Percentiles rank a stretch among this genome's conserved stretches.
Evolutionary conservation across 2,329 filamentous ascomycete genomes (phyloP).

Genomic region (Aspergillus intermedius): DNA sequence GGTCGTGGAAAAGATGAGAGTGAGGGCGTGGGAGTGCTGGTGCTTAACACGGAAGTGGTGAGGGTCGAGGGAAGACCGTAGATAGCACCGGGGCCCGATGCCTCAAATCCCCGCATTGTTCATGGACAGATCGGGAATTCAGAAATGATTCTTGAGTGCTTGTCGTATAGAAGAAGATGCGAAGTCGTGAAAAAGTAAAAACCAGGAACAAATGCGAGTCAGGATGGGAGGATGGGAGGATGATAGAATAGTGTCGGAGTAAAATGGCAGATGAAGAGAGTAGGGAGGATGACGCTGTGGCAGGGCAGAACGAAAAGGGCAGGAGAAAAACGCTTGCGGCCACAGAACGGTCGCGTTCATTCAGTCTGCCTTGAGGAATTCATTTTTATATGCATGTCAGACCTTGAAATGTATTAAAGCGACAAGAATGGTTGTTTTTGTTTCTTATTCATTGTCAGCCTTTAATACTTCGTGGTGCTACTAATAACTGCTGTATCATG

Average conservation of each 20-base stretch:
- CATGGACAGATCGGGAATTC: conserved; percentile 20
- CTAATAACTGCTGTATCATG: neutral
- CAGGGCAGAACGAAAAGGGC: conserved; percentile 6
- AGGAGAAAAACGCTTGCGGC: conserved; percentile 23
- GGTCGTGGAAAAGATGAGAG: conserved; percentile 12
- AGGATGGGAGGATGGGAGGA: conserved; percentile 1
- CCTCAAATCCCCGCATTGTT: conserved; percentile 36
- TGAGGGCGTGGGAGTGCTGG: conserved; percentile 20
- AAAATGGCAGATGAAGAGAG: conserved; percentile 10
- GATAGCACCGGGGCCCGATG: conserved; percentile 32
- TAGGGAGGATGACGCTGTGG: conserved; percentile 1
- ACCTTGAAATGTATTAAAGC: neutral
- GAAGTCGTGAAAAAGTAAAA: conserved; percentile 1
- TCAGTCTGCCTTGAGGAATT: neutral
- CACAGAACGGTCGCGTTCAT: neutral
- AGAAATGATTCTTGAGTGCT: neutral
- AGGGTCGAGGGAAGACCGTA: conserved; percentile 30
- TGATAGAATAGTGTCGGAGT: conserved; percentile 1
- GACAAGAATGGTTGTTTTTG: too few relatives aligned
- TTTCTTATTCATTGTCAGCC: too few relatives aligned
- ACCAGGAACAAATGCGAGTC: neutral
- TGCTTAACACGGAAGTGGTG: conserved; percentile 24
- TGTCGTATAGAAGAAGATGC: conserved; percentile 2
- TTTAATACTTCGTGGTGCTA: too few relatives aligned
- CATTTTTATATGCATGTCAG: neutral